Evolutionary conservation across 768 basidiomycete species (phyloP).

Genomic region (Mrakia blollopis): DNA sequence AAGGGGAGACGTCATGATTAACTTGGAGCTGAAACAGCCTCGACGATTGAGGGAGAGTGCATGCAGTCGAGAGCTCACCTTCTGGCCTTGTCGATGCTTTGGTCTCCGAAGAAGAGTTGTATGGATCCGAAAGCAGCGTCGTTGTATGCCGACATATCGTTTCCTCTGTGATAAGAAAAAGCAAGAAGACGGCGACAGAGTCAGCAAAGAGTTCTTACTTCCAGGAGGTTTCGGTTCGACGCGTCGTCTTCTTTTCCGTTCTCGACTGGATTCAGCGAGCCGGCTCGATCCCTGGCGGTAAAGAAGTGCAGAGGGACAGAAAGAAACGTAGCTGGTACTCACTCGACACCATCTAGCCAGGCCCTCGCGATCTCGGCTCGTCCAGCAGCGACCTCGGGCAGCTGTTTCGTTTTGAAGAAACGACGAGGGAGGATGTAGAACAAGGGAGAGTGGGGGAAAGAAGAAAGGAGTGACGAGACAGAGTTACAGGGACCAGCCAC

Average conservation of each 20-base stretch:
- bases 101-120: slow-evolving; percentile 23
- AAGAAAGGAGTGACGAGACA: too few relatives aligned
- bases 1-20: not conserved
- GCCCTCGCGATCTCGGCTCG: slow-evolving; percentile 9
- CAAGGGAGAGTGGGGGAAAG: not conserved
- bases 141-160: slow-evolving; percentile 13
- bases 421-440: not conserved
- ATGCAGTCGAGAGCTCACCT: not conserved
- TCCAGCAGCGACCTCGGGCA: slow-evolving; percentile 15
- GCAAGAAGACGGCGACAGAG: not conserved
- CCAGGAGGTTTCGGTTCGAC: not conserved
- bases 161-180: not conserved
- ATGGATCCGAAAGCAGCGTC: slow-evolving; percentile 21
- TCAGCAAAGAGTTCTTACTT: too few relatives aligned
- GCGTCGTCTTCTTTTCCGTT: not conserved
- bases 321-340: not conserved
- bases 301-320: too few relatives aligned
- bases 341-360: slow-evolving; percentile 20
- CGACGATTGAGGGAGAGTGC: not conserved
- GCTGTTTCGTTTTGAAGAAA: not conserved
- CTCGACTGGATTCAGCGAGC: not conserved
- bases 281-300: too few relatives aligned
- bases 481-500: not conserved
- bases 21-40: not conserved
- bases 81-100: not conserved